Base-by-base conservation (phyloP, 2,329 filamentous ascomycete genomes). In the Fusarium incarnatum region DNA sequence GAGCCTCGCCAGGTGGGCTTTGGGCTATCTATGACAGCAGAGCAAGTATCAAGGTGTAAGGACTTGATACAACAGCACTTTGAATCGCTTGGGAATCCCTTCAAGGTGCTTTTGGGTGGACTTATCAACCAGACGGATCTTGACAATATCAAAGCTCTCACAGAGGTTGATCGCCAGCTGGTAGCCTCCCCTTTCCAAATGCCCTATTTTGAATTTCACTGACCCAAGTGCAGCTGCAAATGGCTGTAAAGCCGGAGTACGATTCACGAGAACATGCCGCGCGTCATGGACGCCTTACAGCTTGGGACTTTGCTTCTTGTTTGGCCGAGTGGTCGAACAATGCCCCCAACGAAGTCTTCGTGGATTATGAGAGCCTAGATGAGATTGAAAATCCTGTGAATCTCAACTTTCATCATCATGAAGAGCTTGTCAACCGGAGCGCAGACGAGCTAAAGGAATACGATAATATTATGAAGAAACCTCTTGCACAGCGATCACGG, bases 311-410 rank as follows among this genome's bases (percentile, higher is more conserved):
- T 46, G 68, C 57, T n/a, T 60, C 56, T 1, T 70, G 71, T 41
- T 50, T 75, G 18, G 50, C 58, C 13, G 32, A 62, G 22, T 75
- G 73, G 73, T 66, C 61, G 6, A 56, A 61, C 10, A 45, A 59
- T 8, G 44, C 56, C 3, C 44, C 59, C 15, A 75, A 77, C 40
- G 79, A 77, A 56, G 73, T 81, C 37, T 77, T 79, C 45, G 74
- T 80, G 56, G 81, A 82, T 63, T 76, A 79, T 12, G 79, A 77
- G 56, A 81, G 79, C 55, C 74, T 80, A 44, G 73, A 77, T 4
- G 77, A 82, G 64, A 76, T 82, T 32, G 78, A 82, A 40, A 81
- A 75, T 40, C 77, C 81, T 3, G 87, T 87, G 5, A 83, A 89
- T 37, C 87, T 88, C 6, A 85, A 86, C 44, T 63, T 72, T n/a